Conservation (phyloP, 2,329 filamentous ascomycete species). For the Microsporum canis region DNA sequence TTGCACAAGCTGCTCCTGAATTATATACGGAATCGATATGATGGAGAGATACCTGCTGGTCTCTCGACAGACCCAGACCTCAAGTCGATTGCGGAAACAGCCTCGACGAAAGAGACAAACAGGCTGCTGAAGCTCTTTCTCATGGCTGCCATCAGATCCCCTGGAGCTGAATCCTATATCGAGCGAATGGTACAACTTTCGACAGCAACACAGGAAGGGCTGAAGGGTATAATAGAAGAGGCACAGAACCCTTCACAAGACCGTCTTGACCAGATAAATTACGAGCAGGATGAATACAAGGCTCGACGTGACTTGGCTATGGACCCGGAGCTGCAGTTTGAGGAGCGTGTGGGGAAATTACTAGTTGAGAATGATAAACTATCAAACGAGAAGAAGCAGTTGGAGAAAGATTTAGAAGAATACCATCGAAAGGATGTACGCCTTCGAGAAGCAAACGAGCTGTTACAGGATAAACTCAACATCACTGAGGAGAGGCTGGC, state of each 20-base stretch:
- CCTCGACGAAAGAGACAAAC: conserved; percentile 33
- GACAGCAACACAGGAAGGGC: conserved; percentile 33
- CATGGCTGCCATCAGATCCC: conserved; percentile 50
- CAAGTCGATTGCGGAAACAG: conserved; percentile 36
- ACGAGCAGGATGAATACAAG: conserved; percentile 24
- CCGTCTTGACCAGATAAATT: conserved; percentile 27
- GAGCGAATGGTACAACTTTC: conserved; percentile 35
- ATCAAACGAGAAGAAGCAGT: conserved; percentile 39
- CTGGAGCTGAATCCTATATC: conserved; percentile 46
- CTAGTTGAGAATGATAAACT: conserved; percentile 49
- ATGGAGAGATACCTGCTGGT: conserved; percentile 32
- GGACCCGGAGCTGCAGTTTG: conserved; percentile 37
- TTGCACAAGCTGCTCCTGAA: conserved; percentile 36
- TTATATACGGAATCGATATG: conserved; percentile 37
- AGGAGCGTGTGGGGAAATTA: conserved; percentile 39
- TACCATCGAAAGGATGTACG: conserved; percentile 51
- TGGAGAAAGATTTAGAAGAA: conserved; percentile 39
- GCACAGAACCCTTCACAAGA: conserved; percentile 33
- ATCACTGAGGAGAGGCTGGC: conserved; percentile 41
- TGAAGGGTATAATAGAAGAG: conserved; percentile 39
- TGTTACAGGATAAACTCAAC: conserved; percentile 34
- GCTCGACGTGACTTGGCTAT: conserved; percentile 28
- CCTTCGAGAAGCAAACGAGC: conserved; percentile 40
- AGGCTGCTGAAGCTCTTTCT: conserved; percentile 54
- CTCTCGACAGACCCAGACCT: conserved; percentile 36